phyloP scores from a whole-genome alignment of 345 rosid genomes.

The Eucalyptus pumila region DNA sequence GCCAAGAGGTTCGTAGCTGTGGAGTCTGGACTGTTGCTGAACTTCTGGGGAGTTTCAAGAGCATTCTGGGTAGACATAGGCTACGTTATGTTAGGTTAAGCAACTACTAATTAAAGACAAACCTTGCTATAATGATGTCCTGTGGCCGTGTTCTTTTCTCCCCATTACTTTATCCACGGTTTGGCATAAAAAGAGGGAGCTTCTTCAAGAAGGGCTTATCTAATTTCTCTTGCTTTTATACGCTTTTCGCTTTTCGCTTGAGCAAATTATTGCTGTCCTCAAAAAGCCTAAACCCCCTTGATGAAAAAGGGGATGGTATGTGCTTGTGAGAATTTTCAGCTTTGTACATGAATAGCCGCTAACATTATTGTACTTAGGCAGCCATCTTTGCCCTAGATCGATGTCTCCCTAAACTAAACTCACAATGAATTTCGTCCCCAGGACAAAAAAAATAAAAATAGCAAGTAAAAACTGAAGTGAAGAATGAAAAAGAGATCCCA shows the following conservation, averaged over 20 bases:
- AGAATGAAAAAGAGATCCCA: background rate
- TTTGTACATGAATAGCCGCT: background rate
- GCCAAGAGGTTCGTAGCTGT: background rate
- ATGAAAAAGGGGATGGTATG: background rate
- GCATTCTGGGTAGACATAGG: background rate
- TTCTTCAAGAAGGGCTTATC: background rate
- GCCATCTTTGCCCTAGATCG: background rate
- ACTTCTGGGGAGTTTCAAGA: background rate
- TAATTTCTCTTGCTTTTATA: background rate
- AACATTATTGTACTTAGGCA: background rate
- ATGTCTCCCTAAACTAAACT: background rate
- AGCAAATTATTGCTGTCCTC: background rate
- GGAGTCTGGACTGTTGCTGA: background rate
- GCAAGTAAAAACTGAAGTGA: background rate
- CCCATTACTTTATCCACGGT: background rate
- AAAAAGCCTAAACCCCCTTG: background rate
- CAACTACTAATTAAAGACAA: background rate
- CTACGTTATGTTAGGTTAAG: background rate
- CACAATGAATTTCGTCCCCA: background rate
- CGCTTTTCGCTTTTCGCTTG: background rate
- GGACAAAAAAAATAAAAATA: background rate
- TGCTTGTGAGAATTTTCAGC: background rate
- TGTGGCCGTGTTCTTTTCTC: background rate
- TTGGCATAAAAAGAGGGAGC: background rate
- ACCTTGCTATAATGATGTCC: background rate